A percentile compares a stretch with the other conserved stretches of the same genome.
phyloP scores from a whole-genome alignment of 1,284 basidiomycete species.

The Rhodotorula glutinis region DNA sequence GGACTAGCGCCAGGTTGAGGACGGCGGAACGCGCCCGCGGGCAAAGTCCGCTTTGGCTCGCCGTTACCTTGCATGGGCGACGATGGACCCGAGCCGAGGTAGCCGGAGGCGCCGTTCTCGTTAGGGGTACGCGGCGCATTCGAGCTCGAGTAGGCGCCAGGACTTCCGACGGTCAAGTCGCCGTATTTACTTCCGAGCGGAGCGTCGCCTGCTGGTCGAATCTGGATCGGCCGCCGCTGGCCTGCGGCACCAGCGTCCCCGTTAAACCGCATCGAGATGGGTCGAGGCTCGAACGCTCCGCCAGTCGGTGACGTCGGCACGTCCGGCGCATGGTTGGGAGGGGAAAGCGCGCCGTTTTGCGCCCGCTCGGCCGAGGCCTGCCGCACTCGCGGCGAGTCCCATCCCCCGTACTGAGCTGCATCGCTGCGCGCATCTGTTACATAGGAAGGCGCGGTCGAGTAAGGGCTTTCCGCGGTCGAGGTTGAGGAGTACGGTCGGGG shows the following conservation, averaged over 20 bases:
- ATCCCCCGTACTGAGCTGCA: neutral
- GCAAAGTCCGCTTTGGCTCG: slow-evolving; percentile 23
- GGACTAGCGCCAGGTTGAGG: neutral
- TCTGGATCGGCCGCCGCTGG: slow-evolving; percentile 24
- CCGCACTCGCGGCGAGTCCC: neutral
- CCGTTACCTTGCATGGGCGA: neutral
- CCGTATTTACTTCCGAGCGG: slow-evolving; percentile 35
- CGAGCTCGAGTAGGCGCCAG: neutral
- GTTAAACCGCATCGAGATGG: slow-evolving; percentile 7
- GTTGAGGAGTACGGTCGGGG: too few relatives aligned
- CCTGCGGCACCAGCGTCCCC: neutral
- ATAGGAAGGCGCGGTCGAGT: neutral
- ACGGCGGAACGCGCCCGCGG: slow-evolving; percentile 32
- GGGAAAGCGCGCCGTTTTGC: neutral
- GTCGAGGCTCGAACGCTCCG: slow-evolving; percentile 19
- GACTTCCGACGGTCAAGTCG: slow-evolving; percentile 21
- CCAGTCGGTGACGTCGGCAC: neutral
- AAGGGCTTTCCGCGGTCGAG: neutral
- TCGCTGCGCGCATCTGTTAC: neutral
- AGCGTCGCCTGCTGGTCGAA: slow-evolving; percentile 13
- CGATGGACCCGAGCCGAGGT: slow-evolving; percentile 16
- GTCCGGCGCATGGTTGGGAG: neutral
- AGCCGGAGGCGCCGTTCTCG: slow-evolving; percentile 3
- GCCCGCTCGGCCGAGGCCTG: neutral
- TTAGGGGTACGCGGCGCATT: neutral